Evolutionary conservation across 805 yeast species (phyloP).

Genomic region (Suhomyces vadensis): DNA sequence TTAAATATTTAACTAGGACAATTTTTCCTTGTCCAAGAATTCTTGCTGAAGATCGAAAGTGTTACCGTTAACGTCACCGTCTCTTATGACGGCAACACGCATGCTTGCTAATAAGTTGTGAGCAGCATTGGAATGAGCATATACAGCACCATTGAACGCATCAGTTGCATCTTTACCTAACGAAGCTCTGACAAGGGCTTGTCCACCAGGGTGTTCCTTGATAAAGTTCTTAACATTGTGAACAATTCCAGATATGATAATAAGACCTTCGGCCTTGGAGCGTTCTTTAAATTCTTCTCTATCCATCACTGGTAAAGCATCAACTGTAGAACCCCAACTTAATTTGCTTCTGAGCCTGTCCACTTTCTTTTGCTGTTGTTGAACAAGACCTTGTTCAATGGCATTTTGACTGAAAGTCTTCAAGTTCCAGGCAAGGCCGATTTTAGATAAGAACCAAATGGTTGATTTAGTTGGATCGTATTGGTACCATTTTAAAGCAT

Average conservation of each 20-base stretch:
- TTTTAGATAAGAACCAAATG: constrained; percentile 57
- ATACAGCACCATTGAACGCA: constrained; percentile 86
- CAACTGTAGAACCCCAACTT: constrained; percentile 74
- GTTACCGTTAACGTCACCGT: constrained; percentile 56
- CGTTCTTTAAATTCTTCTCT: constrained; percentile 56
- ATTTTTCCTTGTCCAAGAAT: constrained; percentile 38
- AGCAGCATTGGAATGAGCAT: constrained; percentile 83
- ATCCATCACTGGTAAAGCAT: constrained; percentile 73
- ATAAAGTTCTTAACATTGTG: constrained; percentile 72
- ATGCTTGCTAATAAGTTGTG: constrained; percentile 77
- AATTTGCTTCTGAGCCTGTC: constrained; percentile 60
- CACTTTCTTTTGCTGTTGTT: constrained; percentile 80
- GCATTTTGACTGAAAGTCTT: constrained; percentile 78
- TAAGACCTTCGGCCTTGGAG: constrained; percentile 57
- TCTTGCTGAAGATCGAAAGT: constrained; percentile 55
- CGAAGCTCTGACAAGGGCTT: constrained; percentile 66
- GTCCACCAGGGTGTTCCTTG: constrained; percentile 84
- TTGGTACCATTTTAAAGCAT: constrained; percentile 85
- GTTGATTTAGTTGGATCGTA: constrained; percentile 77
- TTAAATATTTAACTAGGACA: neutral
- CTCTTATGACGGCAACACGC: constrained; percentile 80
- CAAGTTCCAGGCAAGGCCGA: constrained; percentile 72
- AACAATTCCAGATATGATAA: constrained; percentile 75
- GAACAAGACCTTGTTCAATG: constrained; percentile 77
- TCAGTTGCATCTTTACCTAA: constrained; percentile 79